Evolutionary conservation across 108 stramenopile species (phyloP).

Genomic region (Licmophora abbreviata): DNA sequence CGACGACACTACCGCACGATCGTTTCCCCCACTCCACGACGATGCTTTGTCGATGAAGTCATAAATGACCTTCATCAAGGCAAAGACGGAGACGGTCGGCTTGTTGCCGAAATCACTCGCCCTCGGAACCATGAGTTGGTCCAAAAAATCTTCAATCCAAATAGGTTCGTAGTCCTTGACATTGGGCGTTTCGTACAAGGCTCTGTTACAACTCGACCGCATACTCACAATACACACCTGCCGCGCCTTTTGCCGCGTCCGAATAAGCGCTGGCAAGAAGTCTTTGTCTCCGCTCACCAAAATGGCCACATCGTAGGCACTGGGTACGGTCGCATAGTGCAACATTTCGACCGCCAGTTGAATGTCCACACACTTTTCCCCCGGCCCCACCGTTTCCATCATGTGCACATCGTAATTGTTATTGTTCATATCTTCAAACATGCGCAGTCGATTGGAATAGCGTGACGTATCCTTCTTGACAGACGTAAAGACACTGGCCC

Average conservation of each 20-base stretch:
- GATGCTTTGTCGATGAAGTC: constrained; percentile 54
- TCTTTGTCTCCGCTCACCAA: constrained; percentile 80
- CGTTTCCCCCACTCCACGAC: too few species aligned
- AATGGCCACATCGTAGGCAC: constrained; percentile 84
- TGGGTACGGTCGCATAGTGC: constrained; percentile 77
- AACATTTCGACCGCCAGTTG: constrained; percentile 84
- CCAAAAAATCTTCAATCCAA: constrained; percentile 67
- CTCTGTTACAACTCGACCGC: constrained; percentile 49
- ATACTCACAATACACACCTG: constrained; percentile 61
- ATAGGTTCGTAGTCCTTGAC: constrained; percentile 68
- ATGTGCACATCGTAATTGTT: constrained; percentile 77
- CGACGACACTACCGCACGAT: constrained; percentile 32
- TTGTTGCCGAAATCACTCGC: not conserved
- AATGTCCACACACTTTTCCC: constrained; percentile 88
- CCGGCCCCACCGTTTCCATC: constrained; percentile 64
- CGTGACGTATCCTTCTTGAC: constrained; percentile 51
- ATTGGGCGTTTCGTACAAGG: constrained; percentile 56
- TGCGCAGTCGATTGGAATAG: constrained; percentile 53
- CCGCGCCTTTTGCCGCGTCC: constrained; percentile 78
- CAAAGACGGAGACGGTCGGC: constrained; percentile 30
- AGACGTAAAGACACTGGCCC: constrained; percentile 73
- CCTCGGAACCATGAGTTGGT: constrained; percentile 46
- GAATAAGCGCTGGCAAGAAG: constrained; percentile 77
- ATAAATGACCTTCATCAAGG: constrained; percentile 48
- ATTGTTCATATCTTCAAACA: constrained; percentile 71